A percentile compares a stretch with the other conserved stretches of the same genome.
These are phyloP conservation scores for Chalciporus pseudorubinellus DNA, from an alignment of 768 basidiomycete species.

Conservation along the genomic window DNA sequence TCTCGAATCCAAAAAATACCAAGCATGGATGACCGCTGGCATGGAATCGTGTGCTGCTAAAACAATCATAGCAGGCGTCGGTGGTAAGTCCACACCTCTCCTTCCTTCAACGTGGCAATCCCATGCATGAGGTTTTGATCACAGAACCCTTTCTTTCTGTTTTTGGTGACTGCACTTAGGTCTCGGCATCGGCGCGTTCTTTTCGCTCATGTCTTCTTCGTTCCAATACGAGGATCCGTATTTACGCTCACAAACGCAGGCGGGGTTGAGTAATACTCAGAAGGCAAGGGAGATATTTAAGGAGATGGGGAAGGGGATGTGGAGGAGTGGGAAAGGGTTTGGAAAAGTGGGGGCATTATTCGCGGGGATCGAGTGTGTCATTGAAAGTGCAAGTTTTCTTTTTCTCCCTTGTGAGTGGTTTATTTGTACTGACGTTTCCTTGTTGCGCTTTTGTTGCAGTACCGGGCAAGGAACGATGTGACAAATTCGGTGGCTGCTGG, in stretches of 20 bases:
- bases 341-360: constrained; percentile 93
- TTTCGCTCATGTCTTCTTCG: constrained; percentile 93
- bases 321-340: constrained; percentile 85
- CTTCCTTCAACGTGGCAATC: neutral
- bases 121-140: constrained; percentile 5
- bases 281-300: constrained; percentile 84
- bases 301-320: constrained; percentile 95
- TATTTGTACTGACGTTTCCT: neutral
- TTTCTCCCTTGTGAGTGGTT: neutral
- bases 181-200: constrained; percentile 90
- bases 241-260: constrained; percentile 59
- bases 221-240: constrained; percentile 95
- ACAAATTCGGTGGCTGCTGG: constrained; percentile 87
- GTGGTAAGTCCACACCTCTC: constrained; percentile 54
- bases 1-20: constrained; percentile 74
- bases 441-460: constrained; percentile 45
- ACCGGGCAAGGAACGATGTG: constrained; percentile 95
- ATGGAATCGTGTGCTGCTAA: constrained; percentile 89
- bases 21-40: constrained; percentile 62
- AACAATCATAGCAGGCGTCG: constrained; percentile 74
- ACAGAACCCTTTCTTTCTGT: neutral
- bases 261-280: constrained; percentile 59
- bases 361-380: constrained; percentile 93
- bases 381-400: constrained; percentile 85
- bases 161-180: constrained; percentile 44